Evolutionary conservation across 352 stramenopile genomes (phyloP).

Genomic region (Phytophthora pinifolia): DNA sequence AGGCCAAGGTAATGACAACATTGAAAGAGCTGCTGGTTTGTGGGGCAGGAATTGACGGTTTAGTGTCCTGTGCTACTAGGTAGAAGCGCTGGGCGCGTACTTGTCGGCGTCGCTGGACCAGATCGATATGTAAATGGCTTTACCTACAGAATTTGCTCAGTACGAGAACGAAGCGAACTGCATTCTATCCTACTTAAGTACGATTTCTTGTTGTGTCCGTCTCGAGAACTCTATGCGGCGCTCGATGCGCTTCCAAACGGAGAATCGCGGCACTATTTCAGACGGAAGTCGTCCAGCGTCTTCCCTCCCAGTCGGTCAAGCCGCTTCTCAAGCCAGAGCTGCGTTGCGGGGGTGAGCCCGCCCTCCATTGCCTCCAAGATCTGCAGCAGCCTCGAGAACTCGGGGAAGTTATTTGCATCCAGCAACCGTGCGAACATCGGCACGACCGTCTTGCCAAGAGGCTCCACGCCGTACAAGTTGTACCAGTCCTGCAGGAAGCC

Average conservation of each 20-base stretch:
- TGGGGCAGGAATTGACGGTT: neutral
- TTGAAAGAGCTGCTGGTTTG: neutral
- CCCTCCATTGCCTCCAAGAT: slow-evolving; percentile 77
- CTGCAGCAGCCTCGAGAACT: slow-evolving; percentile 73
- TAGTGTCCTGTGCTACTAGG: slow-evolving; percentile 25
- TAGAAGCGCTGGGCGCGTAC: slow-evolving; percentile 62
- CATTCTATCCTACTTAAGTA: slow-evolving; percentile 8
- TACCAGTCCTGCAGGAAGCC: slow-evolving; percentile 87
- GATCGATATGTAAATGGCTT: slow-evolving; percentile 56
- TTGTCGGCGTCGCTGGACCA: slow-evolving; percentile 67
- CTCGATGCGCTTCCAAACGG: slow-evolving; percentile 21
- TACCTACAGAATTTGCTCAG: neutral
- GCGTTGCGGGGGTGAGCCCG: slow-evolving; percentile 58
- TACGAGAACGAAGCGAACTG: slow-evolving; percentile 11
- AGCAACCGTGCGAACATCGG: slow-evolving; percentile 66
- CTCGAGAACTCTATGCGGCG: slow-evolving; percentile 5
- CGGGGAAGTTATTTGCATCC: slow-evolving; percentile 45
- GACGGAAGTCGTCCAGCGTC: slow-evolving; percentile 62
- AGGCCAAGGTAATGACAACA: slow-evolving; percentile 58
- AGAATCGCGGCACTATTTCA: slow-evolving; percentile 17
- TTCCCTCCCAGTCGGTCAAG: slow-evolving; percentile 47
- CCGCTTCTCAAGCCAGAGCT: slow-evolving; percentile 77
- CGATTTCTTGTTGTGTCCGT: slow-evolving; percentile 2
- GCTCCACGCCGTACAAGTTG: slow-evolving; percentile 74
- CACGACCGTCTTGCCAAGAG: slow-evolving; percentile 73